Evolutionary conservation across 192 early-diverging fungal species (phyloP), one percentile per base, ranked within the genome.

Genomic region (Coemansia sp.): DNA sequence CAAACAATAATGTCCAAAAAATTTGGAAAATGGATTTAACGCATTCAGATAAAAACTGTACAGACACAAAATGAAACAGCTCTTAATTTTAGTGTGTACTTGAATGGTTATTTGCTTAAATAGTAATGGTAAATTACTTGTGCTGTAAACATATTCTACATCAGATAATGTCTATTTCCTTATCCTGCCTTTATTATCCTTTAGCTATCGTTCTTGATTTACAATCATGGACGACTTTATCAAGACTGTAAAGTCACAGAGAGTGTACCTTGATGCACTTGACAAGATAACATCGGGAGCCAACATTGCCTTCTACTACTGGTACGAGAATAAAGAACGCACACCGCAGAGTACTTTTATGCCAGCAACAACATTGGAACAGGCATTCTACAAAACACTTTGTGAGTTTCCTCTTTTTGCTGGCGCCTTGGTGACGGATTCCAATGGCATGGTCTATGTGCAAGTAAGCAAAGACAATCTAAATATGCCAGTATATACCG

Each of bases 401-500:
- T 15, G 59, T 9, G 65, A 71, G 7, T 77, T 71, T 37, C 69
- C 75, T 0, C 67, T 77, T 42, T 38, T 77, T 7, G 65, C 50
- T 6, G 75, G 75, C 2, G 23, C 48, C 9, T 2, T 71, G 15
- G 41, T 15, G 21, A 15, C 43, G 7, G 61, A 43, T 8, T 10
- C 43, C 4, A 49, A 58, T 12, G 69, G 75, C 1, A 21, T 44
- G 9, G 26, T 15, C 1, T n/a, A 50, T 5, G n/a, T 76, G 4
- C 21, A 49, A 9, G 65, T 71, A 1, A 56, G 71, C 37, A 19
- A 39, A 18, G 11, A 18, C 61, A 48, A 76, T 23, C 38, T 77
- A 16, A 77, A 71, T 56, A 63, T 77, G 66, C 75, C 75, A 40
- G 50, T 60, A 26, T 77, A 68, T 23, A 41, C 32, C 0, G 75